Evolutionary conservation across 169 alveolate genomes (phyloP).

Genomic region (Amoebophrya sp.): DNA sequence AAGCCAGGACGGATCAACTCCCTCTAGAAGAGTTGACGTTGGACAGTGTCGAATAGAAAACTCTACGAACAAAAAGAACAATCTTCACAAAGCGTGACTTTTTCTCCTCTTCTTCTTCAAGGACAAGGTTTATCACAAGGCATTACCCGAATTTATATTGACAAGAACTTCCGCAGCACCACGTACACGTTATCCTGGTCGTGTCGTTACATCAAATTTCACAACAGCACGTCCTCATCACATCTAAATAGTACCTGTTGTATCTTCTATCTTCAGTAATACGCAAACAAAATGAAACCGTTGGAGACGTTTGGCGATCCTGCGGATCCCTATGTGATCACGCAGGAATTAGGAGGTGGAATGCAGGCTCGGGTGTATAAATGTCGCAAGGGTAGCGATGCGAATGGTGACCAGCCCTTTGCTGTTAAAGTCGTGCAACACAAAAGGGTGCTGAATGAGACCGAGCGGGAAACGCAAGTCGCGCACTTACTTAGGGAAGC

Average conservation of each 20-base stretch:
- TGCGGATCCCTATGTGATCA: background rate
- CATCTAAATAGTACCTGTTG: no score
- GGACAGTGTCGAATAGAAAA: no score
- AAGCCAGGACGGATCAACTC: no score
- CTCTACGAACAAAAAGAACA: no score
- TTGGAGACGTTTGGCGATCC: background rate
- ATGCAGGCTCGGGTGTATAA: constrained; percentile 15
- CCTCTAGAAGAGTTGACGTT: no score
- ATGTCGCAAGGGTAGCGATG: background rate
- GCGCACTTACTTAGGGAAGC: constrained; percentile 41
- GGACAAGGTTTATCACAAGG: no score
- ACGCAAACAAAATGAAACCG: background rate
- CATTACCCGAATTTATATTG: no score
- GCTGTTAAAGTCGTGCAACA: background rate
- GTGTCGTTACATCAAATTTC: background rate
- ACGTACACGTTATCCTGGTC: background rate
- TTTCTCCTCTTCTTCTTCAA: no score
- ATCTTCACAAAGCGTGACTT: no score
- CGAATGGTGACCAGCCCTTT: background rate
- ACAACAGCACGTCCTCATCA: no score
- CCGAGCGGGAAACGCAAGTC: constrained; percentile 8
- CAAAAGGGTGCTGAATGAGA: background rate
- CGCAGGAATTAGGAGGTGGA: background rate
- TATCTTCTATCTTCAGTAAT: background rate
- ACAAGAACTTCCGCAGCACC: no score